Evolutionary conservation across 352 stramenopile species (phyloP).

Genomic region (Pythium phragmiticola): DNA sequence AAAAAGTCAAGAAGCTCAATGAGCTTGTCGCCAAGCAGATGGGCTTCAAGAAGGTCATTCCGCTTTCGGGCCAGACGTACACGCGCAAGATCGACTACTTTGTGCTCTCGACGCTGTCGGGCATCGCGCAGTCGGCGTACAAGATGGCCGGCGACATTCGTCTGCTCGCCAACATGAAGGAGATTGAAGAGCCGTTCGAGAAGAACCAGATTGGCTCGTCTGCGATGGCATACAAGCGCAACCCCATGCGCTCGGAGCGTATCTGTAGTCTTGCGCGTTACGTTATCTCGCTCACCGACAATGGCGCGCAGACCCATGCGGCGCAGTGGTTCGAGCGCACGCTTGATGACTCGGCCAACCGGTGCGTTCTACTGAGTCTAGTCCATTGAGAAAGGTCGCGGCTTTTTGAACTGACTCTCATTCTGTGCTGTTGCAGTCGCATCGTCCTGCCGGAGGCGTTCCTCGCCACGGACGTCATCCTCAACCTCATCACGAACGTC

Average conservation of each 20-base stretch:
- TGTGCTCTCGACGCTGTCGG: conserved; percentile 93
- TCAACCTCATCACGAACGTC: conserved; percentile 98
- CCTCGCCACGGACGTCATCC: conserved; percentile 96
- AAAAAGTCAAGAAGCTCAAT: conserved; percentile 98
- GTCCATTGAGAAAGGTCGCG: background rate
- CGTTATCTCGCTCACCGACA: conserved; percentile 97
- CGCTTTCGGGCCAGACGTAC: conserved; percentile 98
- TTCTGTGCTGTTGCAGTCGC: conserved; percentile 44
- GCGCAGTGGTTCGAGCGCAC: conserved; percentile 99
- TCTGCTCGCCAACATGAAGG: conserved; percentile 99
- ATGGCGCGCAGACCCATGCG: conserved; percentile 95
- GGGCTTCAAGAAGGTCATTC: conserved; percentile 97
- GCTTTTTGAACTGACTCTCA: background rate
- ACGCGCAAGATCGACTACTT: conserved; percentile 99
- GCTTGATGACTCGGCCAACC: conserved; percentile 98
- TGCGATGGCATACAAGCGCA: conserved; percentile 99
- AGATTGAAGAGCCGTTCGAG: conserved; percentile 95
- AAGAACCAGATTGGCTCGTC: conserved; percentile 96
- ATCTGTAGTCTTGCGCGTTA: conserved; percentile 97
- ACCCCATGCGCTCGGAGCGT: conserved; percentile 98
- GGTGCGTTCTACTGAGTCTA: conserved; percentile 35
- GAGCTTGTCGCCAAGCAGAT: conserved; percentile 95
- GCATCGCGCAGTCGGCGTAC: conserved; percentile 97
- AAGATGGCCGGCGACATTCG: conserved; percentile 99
- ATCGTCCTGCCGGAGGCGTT: conserved; percentile 98